These are phyloP conservation scores for Candida caryicola DNA, from an alignment of 805 yeast genomes.

Conservation along the genomic window DNA sequence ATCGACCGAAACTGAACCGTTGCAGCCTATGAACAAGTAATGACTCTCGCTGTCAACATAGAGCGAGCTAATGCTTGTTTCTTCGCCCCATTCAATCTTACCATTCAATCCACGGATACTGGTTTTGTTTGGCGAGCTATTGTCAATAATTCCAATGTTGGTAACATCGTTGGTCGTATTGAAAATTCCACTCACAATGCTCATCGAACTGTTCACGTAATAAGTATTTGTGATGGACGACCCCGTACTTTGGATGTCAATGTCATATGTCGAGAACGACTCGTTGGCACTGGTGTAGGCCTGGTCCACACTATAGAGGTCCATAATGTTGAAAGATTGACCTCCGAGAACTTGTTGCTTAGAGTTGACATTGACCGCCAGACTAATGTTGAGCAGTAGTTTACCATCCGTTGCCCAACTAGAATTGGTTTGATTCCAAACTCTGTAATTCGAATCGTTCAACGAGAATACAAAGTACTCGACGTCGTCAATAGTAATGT, in stretches of 20 bases:
- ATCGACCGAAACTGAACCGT: conserved; percentile 31
- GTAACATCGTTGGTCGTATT: conserved; percentile 20
- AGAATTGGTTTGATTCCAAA: conserved; percentile 42
- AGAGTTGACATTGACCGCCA: conserved; percentile 20
- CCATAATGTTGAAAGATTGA: conserved; percentile 33
- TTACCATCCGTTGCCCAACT: conserved; percentile 32
- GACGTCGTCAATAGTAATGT: conserved; percentile 33
- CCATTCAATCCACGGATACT: conserved; percentile 20
- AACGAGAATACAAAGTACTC: conserved; percentile 43
- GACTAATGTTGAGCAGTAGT: conserved; percentile 31
- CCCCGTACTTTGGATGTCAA: conserved; percentile 20
- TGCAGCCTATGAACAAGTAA: conserved; percentile 45
- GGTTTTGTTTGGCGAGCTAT: conserved; percentile 11
- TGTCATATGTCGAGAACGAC: conserved; percentile 20
- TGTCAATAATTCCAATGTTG: conserved; percentile 31
- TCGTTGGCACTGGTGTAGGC: conserved; percentile 21
- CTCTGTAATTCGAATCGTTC: conserved; percentile 18
- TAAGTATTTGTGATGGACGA: conserved; percentile 29
- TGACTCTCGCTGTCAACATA: conserved; percentile 33
- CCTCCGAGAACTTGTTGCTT: conserved; percentile 37
- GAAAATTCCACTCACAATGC: conserved; percentile 63
- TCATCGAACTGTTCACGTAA: conserved; percentile 47
- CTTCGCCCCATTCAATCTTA: conserved; percentile 23
- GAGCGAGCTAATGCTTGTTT: conserved; percentile 27
- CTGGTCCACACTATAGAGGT: conserved; percentile 24